Percentiles rank a stretch among this genome's conserved stretches.
phyloP scores from a whole-genome alignment of 352 stramenopile genomes.

The Phytophthora sp. region DNA sequence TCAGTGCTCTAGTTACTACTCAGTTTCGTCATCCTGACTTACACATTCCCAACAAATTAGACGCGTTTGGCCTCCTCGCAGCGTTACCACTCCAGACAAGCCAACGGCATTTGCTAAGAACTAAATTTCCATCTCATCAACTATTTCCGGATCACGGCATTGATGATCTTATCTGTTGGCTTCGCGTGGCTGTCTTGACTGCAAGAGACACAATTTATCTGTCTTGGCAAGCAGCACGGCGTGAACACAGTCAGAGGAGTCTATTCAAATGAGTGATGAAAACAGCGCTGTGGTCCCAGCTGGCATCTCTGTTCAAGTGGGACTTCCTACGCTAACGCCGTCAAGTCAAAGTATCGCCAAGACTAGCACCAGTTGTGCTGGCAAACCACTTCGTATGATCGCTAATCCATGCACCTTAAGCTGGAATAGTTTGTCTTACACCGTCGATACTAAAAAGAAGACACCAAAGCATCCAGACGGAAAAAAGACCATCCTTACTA shows the following conservation, averaged over 20 bases:
- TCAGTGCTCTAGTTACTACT: no score
- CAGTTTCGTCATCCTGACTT: no score
- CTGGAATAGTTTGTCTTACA: conserved; percentile 27
- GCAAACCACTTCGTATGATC: conserved; percentile 7
- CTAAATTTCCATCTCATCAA: no score
- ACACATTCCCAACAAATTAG: no score
- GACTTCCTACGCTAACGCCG: conserved; percentile 3
- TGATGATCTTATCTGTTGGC: no score
- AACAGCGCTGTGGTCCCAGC: neutral
- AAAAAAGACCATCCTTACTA: conserved; percentile 58
- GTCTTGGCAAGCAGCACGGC: neutral
- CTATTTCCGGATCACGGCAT: no score
- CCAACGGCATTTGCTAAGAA: no score
- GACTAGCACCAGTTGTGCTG: neutral
- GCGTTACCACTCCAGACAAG: no score
- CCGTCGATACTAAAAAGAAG: conserved; percentile 30
- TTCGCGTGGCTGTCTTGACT: neutral
- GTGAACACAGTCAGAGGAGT: no score
- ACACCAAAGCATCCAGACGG: conserved; percentile 13
- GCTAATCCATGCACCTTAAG: conserved; percentile 22
- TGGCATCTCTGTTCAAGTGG: conserved; percentile 7
- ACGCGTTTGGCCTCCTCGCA: no score
- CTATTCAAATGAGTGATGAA: conserved; percentile 15
- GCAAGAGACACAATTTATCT: neutral
- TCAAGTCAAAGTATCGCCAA: neutral